Evolutionary conservation across 768 basidiomycete species (phyloP).

Genomic region (Zangia roseola): DNA sequence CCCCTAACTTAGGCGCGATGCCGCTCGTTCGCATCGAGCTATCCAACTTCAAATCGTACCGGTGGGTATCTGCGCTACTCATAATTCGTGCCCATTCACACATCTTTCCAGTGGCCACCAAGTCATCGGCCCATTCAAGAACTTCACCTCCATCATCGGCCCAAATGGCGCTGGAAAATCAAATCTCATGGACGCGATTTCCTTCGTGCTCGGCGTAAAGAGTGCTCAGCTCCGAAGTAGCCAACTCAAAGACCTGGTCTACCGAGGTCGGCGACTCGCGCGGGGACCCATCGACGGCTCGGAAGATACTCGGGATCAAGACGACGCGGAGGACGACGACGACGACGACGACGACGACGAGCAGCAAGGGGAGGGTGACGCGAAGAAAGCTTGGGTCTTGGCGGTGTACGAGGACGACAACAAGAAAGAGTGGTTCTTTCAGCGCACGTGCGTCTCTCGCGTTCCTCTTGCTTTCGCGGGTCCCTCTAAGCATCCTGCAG

Average conservation of each 20-base stretch:
- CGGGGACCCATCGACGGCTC: conserved; percentile 44
- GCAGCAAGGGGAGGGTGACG: conserved; percentile 73
- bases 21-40: conserved; percentile 85
- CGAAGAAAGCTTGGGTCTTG: conserved; percentile 93
- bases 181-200: conserved; percentile 99
- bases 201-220: conserved; percentile 96
- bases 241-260: conserved; percentile 93
- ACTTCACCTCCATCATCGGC: conserved; percentile 95
- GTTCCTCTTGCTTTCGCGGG: background rate
- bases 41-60: conserved; percentile 97
- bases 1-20: conserved; percentile 45
- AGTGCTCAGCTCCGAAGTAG: conserved; percentile 90
- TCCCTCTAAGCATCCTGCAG: conserved; percentile 39
- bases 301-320: conserved; percentile 42
- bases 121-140: conserved; percentile 85
- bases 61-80: conserved; percentile 37
- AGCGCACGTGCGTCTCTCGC: conserved; percentile 72
- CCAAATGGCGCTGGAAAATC: conserved; percentile 99
- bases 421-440: conserved; percentile 85
- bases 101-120: conserved; percentile 61
- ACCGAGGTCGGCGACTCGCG: conserved; percentile 80
- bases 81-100: conserved; percentile 1
- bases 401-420: conserved; percentile 82
- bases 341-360: conserved; percentile 44
- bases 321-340: conserved; percentile 49